Conservation (phyloP, 345 rosid species). For the Syzygium jambos region DNA sequence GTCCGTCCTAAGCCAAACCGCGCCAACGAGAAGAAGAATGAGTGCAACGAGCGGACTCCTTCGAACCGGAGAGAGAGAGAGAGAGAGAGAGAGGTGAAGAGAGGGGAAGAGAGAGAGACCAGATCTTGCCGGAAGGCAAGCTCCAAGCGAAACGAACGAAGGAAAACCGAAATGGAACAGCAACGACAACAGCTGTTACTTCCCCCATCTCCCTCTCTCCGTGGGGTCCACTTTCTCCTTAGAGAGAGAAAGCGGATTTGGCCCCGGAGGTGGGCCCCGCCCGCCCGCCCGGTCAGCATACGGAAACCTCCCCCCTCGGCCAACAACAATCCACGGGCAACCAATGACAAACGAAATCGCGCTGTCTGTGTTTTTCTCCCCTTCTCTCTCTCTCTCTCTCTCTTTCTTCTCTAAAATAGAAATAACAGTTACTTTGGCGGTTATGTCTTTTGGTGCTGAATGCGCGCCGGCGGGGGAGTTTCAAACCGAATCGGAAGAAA, state of each 20-base stretch:
- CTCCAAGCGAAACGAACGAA: neutral
- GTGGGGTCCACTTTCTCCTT: neutral
- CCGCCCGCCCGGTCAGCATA: neutral
- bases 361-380: neutral
- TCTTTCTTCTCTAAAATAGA: neutral
- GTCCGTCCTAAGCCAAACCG: neutral
- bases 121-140: neutral
- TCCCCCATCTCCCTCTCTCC: neutral
- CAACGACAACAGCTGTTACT: neutral
- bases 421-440: neutral
- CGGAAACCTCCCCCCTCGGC: neutral
- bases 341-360: neutral
- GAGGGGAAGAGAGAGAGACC: neutral
- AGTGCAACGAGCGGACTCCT: neutral
- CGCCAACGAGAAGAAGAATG: neutral
- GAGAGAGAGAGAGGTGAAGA: neutral
- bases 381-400: neutral
- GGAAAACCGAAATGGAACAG: neutral
- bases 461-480: neutral
- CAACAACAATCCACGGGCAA: neutral
- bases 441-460: neutral
- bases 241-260: neutral
- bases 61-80: neutral
- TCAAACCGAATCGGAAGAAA: neutral
- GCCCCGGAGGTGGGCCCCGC: neutral